Evolutionary conservation across 2,329 filamentous ascomycete genomes (phyloP).

Genomic region (Dryadomyces sulphureus): DNA sequence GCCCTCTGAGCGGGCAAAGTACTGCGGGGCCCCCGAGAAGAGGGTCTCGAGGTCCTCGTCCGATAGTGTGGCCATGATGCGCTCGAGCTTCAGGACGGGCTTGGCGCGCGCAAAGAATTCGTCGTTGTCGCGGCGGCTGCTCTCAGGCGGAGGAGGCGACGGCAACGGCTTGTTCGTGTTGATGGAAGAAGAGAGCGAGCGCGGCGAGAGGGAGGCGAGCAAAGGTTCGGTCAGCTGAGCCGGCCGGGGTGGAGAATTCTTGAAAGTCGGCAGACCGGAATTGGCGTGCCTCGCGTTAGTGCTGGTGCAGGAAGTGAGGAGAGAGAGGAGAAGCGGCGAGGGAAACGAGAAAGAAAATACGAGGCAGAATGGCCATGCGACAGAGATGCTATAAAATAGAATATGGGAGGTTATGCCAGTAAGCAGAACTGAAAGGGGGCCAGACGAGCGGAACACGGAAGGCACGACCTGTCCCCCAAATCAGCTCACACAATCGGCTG

Average conservation of each 20-base stretch:
- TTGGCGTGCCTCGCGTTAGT: background rate
- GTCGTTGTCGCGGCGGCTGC: constrained; percentile 25
- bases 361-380: background rate
- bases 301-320: background rate
- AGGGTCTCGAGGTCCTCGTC: constrained; percentile 50
- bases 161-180: constrained; percentile 44
- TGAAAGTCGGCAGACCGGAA: background rate
- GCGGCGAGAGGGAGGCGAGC: constrained; percentile 4
- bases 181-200: constrained; percentile 12
- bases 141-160: constrained; percentile 30
- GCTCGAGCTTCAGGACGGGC: constrained; percentile 34
- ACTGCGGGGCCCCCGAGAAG: constrained; percentile 64
- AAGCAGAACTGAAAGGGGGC: background rate
- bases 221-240: constrained; percentile 1
- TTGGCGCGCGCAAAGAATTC: constrained; percentile 23
- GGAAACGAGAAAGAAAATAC: background rate
- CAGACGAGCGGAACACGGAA: background rate
- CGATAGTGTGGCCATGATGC: constrained; percentile 45
- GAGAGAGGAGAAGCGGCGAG: background rate
- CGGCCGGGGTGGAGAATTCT: background rate
- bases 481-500: background rate
- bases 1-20: constrained; percentile 45
- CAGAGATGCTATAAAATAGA: background rate
- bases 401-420: background rate
- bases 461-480: background rate